phyloP scores from a whole-genome alignment of 2,329 filamentous ascomycete genomes.

The Xylaria sp. region DNA sequence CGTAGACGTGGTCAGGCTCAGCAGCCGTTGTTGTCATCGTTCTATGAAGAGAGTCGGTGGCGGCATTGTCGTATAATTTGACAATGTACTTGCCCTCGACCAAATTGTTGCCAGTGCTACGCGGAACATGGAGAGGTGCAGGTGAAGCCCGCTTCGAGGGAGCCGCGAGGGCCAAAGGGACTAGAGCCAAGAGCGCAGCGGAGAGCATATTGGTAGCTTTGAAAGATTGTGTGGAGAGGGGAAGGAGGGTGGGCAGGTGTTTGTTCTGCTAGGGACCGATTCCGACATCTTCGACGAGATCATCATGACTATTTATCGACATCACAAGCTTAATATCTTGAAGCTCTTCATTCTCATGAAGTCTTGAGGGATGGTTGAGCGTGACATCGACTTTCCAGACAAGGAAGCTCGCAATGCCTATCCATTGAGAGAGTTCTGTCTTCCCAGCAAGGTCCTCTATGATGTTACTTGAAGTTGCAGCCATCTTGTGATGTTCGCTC shows the following conservation, averaged over 20 bases:
- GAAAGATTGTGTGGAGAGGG: slow-evolving; percentile 8
- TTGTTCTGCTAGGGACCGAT: slow-evolving; percentile 29
- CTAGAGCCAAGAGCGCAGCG: slow-evolving; percentile 40
- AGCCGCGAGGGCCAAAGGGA: slow-evolving; percentile 47
- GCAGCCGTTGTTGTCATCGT: slow-evolving; percentile 42
- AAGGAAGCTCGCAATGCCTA: slow-evolving; percentile 28
- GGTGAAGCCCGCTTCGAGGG: slow-evolving; percentile 47
- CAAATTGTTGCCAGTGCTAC: slow-evolving; percentile 39
- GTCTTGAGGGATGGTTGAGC: slow-evolving; percentile 1
- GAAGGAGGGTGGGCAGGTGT: slow-evolving; percentile 29
- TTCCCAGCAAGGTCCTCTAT: slow-evolving; percentile 25
- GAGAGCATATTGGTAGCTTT: slow-evolving; percentile 42
- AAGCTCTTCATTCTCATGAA: slow-evolving; percentile 33
- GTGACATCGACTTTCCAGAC: slow-evolving; percentile 28
- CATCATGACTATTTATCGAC: slow-evolving; percentile 44
- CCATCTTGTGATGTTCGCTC: slow-evolving; percentile 24
- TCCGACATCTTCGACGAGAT: slow-evolving; percentile 27
- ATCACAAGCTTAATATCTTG: slow-evolving; percentile 29
- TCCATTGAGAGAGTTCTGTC: slow-evolving; percentile 23
- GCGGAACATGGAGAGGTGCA: slow-evolving; percentile 46
- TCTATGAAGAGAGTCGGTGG: slow-evolving; percentile 47
- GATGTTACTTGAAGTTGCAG: slow-evolving; percentile 30
- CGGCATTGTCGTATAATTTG: slow-evolving; percentile 54
- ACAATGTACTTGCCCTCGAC: slow-evolving; percentile 57
- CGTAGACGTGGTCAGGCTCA: slow-evolving; percentile 49